Evolutionary conservation across 225 moss, liverwort and hornwort species (phyloP), one percentile per base, ranked within the genome.

Genomic region (Straminergon stramineum): DNA sequence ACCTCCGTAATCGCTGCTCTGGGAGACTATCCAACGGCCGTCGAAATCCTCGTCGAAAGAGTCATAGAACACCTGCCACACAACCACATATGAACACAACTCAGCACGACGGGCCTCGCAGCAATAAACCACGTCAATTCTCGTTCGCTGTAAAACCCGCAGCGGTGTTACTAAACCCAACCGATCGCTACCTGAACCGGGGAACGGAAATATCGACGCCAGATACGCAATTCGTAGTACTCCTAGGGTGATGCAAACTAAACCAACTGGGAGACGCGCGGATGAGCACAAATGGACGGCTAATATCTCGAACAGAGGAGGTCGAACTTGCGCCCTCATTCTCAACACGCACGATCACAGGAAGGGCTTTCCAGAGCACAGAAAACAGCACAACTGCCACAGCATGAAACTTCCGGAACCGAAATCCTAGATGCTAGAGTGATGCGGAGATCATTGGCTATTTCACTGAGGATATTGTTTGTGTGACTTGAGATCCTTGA

Each of bases 1-100:
- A 97, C 97, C 99, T 94, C 96, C 94, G 77, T 99, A 99, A 39
- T 99, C 97, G 70, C 92, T 90, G 88, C 93, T 97, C 83, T 99
- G 96, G 34, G 97, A 99, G 30, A 97, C 96, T 6, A 97, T 53
- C 97, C 99, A 99, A 31, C 99, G 99, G 28, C 96, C 99, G 37
- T 93, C 91, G 86, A 96, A 99, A 41, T 95, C 91, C 27, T 94
- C 82, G n/a, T 96, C 96, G 81, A 99, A 99, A 24, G 96, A 94
- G 48, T 99, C 99, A 35, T 97, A 99, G 69, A 96, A 99, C 13
- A 97, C 96, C 96, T 96, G 94, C 86, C 80, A 83, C 79, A 80
- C 70, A 76, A 58, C 34, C 4, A 22, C 62, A 75, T 11, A 6
- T 71, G 28, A 22, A 39, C 1, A 12, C 21, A 18, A 10, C 43